These are phyloP conservation scores for Macrocybe gigantea DNA, from an alignment of 768 basidiomycete genomes.

Conservation along the genomic window DNA sequence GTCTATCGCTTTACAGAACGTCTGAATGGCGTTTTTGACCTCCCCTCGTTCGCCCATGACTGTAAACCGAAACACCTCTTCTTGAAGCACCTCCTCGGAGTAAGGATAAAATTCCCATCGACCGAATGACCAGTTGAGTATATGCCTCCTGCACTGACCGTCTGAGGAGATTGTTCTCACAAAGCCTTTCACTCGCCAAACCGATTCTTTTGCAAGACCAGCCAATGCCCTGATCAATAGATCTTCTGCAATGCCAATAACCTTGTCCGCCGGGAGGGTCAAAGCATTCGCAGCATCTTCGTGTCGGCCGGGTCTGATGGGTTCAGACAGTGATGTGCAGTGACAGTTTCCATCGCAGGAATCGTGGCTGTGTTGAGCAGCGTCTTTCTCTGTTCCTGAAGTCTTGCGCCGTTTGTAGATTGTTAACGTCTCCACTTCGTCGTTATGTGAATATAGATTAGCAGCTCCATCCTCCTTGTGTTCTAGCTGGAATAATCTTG, in stretches of 20 bases:
- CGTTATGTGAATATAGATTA: slow-evolving; percentile 43
- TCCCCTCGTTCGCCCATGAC: slow-evolving; percentile 91
- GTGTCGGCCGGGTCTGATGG: neutral
- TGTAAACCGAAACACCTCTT: slow-evolving; percentile 56
- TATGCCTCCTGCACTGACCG: slow-evolving; percentile 25
- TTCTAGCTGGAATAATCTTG: slow-evolving; percentile 54
- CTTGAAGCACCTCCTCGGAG: slow-evolving; percentile 20
- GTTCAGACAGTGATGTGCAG: neutral
- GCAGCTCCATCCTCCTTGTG: slow-evolving; percentile 15
- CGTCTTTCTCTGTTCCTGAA: slow-evolving; percentile 10
- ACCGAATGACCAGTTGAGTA: slow-evolving; percentile 94
- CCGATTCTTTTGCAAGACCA: slow-evolving; percentile 54
- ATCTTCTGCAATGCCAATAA: slow-evolving; percentile 23
- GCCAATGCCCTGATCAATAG: slow-evolving; percentile 41
- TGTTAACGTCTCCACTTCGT: slow-evolving; percentile 83
- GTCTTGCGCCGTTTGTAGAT: slow-evolving; percentile 40
- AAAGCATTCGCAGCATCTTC: neutral
- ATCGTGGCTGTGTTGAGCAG: slow-evolving; percentile 11
- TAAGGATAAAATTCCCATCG: slow-evolving; percentile 56
- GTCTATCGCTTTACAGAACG: slow-evolving; percentile 44
- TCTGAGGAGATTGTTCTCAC: slow-evolving; percentile 28
- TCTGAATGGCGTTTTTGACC: slow-evolving; percentile 50
- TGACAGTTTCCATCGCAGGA: slow-evolving; percentile 6
- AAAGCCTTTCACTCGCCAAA: slow-evolving; percentile 88
- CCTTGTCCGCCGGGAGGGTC: neutral